phyloP scores from a whole-genome alignment of 768 basidiomycete genomes.

The Pleurotus citrinopileatus region DNA sequence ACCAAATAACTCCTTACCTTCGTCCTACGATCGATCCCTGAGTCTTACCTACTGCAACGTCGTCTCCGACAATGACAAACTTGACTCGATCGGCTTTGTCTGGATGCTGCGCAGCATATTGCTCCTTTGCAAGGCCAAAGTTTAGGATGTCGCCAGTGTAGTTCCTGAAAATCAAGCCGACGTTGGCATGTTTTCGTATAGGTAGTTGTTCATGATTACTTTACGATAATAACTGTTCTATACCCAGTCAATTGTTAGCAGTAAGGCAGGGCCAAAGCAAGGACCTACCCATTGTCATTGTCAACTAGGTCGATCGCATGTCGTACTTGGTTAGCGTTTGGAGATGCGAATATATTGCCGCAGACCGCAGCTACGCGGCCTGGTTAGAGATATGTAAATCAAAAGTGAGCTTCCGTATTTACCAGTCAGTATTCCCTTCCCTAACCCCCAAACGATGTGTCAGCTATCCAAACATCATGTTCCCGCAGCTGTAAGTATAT shows the following conservation, averaged over 20 bases:
- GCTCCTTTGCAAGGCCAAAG: conserved; percentile 88
- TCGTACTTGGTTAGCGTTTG: conserved; percentile 81
- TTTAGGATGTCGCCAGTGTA: conserved; percentile 91
- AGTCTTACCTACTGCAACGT: conserved; percentile 80
- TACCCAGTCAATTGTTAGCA: neutral
- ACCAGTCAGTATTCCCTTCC: conserved; percentile 79
- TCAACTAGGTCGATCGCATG: conserved; percentile 76
- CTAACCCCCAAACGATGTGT: no score
- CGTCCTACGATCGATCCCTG: conserved; percentile 86
- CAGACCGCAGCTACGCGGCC: conserved; percentile 79
- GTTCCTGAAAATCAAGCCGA: conserved; percentile 46
- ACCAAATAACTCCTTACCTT: conserved; percentile 37
- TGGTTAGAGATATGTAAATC: neutral
- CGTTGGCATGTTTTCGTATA: neutral
- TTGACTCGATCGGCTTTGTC: conserved; percentile 64
- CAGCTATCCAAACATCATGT: no score
- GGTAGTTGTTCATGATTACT: conserved; percentile 39
- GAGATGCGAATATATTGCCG: conserved; percentile 89
- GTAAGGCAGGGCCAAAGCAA: neutral
- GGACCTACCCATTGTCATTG: conserved; percentile 64
- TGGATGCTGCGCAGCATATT: conserved; percentile 69
- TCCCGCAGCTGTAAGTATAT: no score
- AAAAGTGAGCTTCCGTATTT: conserved; percentile 3
- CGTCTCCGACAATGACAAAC: conserved; percentile 85
- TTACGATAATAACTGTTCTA: conserved; percentile 81